Evolutionary conservation across 2,329 filamentous ascomycete genomes (phyloP).

Genomic region (Cladosporium austrohemisphaericum): DNA sequence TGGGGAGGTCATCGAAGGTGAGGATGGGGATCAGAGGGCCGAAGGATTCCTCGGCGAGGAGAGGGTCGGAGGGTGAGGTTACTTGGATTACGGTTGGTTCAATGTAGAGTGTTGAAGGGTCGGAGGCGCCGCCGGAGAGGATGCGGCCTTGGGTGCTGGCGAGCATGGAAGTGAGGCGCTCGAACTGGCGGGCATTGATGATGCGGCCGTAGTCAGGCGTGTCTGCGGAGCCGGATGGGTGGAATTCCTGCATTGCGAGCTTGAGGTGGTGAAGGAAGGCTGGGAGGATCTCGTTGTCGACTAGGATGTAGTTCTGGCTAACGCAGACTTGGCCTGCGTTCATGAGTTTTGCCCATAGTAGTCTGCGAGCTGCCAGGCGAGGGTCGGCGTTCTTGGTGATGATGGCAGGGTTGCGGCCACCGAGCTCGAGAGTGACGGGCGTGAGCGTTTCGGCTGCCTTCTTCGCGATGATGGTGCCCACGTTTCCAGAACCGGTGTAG

Average conservation of each 20-base stretch:
- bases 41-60: constrained; percentile 83
- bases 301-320: constrained; percentile 85
- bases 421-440: constrained; percentile 83
- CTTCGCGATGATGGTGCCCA: constrained; percentile 60
- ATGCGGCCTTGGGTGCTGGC: constrained; percentile 79
- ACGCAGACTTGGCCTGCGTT: constrained; percentile 91
- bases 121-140: constrained; percentile 77
- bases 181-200: constrained; percentile 74
- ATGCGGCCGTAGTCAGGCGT: constrained; percentile 77
- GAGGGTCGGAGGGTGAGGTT: constrained; percentile 67
- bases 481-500: constrained; percentile 77
- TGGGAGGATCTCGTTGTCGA: constrained; percentile 70
- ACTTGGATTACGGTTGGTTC: constrained; percentile 91
- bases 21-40: constrained; percentile 87
- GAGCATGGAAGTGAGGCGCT: constrained; percentile 85
- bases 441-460: constrained; percentile 59
- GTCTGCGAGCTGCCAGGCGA: constrained; percentile 72
- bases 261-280: constrained; percentile 73
- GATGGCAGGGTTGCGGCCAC: constrained; percentile 87
- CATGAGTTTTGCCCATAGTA: constrained; percentile 83
- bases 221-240: constrained; percentile 73
- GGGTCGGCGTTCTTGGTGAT: constrained; percentile 80
- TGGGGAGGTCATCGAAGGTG: constrained; percentile 72
- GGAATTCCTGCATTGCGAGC: constrained; percentile 69
- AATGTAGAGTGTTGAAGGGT: constrained; percentile 77